Base-by-base conservation (phyloP, 495 filamentous ascomycete species). In the Delitschia confertaspora region DNA sequence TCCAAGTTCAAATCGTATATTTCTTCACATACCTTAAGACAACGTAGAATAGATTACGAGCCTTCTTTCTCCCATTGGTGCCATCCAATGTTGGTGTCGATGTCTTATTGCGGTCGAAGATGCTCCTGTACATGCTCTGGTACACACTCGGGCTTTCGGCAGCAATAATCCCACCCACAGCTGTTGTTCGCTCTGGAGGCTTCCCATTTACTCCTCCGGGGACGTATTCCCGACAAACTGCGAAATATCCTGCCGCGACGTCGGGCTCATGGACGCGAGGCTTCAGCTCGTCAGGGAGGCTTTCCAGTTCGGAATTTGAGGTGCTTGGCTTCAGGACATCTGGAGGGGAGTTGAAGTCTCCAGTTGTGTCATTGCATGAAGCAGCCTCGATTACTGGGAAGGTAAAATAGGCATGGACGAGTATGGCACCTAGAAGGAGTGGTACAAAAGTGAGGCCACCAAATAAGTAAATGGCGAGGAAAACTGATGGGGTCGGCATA, bases 91-190 rank as follows among this genome's bases (percentile, higher is more conserved):
- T 67, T 2, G 73, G 48, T 3, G 36, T 33, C 16, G 33, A 61
- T 1, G 51, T 63, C 45, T 72, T 68, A 53, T 83, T 89, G 35
- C 91, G 75, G 49, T 96, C 89, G 58, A 98, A 98, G 33, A 98
- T 76, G 62, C 84, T 93, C 53, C 88, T 70, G 61, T 96, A 96
- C 91, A 98, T 95, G 60, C 82, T 78, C 72, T 96, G 93, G 57
- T 96, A 95, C 20, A 98, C 88, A 55, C 85, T 93, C 27, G 82
- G 86, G 59, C 85, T 93, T 48, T 85, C 83, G 7, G 80, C 64
- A 21, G 77, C 76, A 43, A 77, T 68, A 33, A 76, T 69, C 37
- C 79, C 77, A 9, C 84, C 85, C 6, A 84, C 75, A 8, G 88
- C 86, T 2, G 86, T 91, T 26, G 78, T 80, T 40, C 88, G 73